phyloP scores from a whole-genome alignment of 306 rosid species.

The Malus sylvestris region DNA sequence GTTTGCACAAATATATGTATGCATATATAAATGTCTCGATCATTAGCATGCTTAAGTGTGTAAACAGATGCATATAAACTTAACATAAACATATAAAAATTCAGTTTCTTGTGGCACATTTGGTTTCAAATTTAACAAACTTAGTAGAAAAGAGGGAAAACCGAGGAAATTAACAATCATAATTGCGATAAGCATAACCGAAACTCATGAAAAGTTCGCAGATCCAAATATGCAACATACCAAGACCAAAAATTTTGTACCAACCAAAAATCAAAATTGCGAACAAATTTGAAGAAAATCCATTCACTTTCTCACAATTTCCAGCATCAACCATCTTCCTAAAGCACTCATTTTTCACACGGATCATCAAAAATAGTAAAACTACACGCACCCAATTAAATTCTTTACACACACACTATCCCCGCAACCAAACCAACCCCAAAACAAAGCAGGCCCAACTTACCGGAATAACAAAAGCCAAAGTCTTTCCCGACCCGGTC shows the following conservation, averaged over 20 bases:
- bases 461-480: slow-evolving; percentile 82
- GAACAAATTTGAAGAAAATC: background rate
- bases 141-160: no score
- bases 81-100: background rate
- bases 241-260: no score
- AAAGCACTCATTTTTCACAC: background rate
- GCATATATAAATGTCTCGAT: no score
- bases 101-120: background rate
- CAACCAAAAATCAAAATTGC: background rate
- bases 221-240: no score
- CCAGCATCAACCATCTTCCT: background rate
- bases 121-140: background rate
- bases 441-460: slow-evolving; percentile 16
- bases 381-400: background rate
- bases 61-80: background rate
- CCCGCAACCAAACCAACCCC: background rate
- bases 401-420: background rate
- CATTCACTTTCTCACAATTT: background rate
- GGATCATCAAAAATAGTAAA: background rate
- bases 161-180: no score
- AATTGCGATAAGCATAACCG: no score
- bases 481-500: slow-evolving; percentile 91
- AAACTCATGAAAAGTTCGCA: no score
- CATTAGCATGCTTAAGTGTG: background rate
- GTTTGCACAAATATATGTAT: no score